These are phyloP conservation scores for Amoebophrya sp. DNA, from an alignment of 169 alveolate species.

Conservation along the genomic window DNA sequence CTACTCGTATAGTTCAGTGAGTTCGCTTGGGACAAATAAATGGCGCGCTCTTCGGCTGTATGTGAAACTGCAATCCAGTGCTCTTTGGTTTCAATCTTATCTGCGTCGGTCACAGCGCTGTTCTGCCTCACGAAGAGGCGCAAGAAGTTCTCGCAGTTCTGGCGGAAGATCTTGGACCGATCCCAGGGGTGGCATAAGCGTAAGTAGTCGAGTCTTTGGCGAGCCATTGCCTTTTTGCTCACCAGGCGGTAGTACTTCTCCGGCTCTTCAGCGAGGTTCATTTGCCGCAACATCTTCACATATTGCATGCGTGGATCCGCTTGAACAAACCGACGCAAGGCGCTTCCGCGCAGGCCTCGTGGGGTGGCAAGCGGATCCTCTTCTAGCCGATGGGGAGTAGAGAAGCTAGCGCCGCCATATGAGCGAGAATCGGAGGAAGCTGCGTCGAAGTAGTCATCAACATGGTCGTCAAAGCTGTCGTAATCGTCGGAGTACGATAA, in stretches of 20 bases:
- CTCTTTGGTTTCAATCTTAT: neutral
- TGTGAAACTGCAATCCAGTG: constrained; percentile 3
- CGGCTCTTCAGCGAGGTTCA: neutral
- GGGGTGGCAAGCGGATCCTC: too few species aligned
- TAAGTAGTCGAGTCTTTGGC: neutral
- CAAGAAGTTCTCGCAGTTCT: neutral
- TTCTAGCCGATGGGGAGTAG: too few species aligned
- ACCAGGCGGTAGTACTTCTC: neutral
- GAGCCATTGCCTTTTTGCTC: neutral
- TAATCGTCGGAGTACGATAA: too few species aligned
- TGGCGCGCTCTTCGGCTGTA: neutral
- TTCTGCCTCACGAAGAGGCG: neutral
- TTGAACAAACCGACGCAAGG: too few species aligned
- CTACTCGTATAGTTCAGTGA: neutral
- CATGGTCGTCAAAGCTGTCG: too few species aligned
- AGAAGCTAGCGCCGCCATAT: too few species aligned
- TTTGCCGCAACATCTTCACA: too few species aligned
- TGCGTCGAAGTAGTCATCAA: too few species aligned
- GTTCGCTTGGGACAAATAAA: neutral
- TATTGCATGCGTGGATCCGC: too few species aligned
- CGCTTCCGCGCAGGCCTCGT: too few species aligned
- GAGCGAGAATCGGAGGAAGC: too few species aligned
- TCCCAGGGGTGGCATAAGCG: neutral
- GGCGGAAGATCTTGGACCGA: neutral
- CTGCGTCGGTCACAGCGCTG: neutral